Evolutionary conservation across 768 basidiomycete species (phyloP), one percentile per base, ranked within the genome.

Genomic region (Calocera cornea): DNA sequence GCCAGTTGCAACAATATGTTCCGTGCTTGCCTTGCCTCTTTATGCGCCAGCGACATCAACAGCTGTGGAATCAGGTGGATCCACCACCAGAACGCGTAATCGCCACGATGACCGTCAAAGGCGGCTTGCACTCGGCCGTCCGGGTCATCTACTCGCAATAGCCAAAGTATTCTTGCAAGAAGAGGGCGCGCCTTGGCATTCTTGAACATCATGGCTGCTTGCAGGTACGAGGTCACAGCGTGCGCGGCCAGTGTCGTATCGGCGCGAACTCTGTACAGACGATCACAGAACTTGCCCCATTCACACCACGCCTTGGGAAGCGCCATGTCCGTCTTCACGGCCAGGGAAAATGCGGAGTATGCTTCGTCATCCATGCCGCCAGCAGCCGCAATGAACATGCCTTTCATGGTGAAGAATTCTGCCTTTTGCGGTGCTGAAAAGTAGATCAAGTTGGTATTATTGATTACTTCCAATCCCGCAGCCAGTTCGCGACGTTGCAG

Each of bases 291-390:
- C 71, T 87, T 84, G 54, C 95, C 97, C 95, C 95, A 99, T 74
- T 97, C 94, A 0, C 93, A 93, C 97, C 97, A 99, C 2, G 92
- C 92, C 77, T 97, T 98, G 0, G 95, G 87, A 75, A 97, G 88
- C 63, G 81, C 81, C 84, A 97, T 89, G 75, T 99, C 97, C 76
- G 97, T 84, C 76, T 97, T 94, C 36, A 97, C 92, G 34, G 97
- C 97, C 77, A 92, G 91, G 8, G 91, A 90, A 75, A 97, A 97
- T 19, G 95, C 90, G 60, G 83, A 79, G 70, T 91, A 93, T 29
- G 97, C 93, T 7, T 98, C 95, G 2, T 97, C 92, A 70, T 85
- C 84, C 22, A 75, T 68, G 64, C 89, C 87, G 33, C 85, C 86
- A 49, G 92, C 85, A 68, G 89, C 86, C 50, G 93, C 90, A 71